phyloP scores from a whole-genome alignment of 2,329 filamentous ascomycete species.

The Fusarium azukiicola region DNA sequence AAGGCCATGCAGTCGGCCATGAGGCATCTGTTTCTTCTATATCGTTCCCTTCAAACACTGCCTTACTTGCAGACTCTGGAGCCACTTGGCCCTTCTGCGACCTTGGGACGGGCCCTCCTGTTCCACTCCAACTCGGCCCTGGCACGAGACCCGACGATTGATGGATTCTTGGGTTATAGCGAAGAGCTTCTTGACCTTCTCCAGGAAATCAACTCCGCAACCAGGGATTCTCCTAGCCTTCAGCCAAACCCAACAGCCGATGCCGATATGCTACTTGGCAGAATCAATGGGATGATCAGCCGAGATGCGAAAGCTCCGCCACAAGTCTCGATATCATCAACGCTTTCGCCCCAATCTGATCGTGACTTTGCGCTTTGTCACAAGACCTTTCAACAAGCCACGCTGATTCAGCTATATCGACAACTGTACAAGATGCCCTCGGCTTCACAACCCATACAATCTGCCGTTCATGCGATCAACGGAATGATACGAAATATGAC shows the following conservation, averaged over 20 bases:
- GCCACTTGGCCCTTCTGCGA: background rate
- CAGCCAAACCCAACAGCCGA: background rate
- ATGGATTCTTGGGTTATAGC: slow-evolving; percentile 56
- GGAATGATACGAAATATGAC: slow-evolving; percentile 54
- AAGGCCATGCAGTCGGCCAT: slow-evolving; percentile 42
- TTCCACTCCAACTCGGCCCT: fast-evolving
- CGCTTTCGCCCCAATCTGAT: slow-evolving; percentile 48
- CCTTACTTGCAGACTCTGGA: slow-evolving; percentile 48
- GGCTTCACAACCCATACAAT: slow-evolving; percentile 36
- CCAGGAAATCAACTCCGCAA: slow-evolving; percentile 46
- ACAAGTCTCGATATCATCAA: slow-evolving; percentile 41
- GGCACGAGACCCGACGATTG: slow-evolving; percentile 38
- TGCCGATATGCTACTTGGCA: slow-evolving; percentile 48
- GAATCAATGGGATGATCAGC: slow-evolving; percentile 51
- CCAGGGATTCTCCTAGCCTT: background rate
- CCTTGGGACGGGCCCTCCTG: background rate
- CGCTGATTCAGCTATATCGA: slow-evolving; percentile 52
- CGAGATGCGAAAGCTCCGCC: slow-evolving; percentile 48
- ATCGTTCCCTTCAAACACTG: slow-evolving; percentile 53
- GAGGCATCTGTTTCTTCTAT: slow-evolving; percentile 55
- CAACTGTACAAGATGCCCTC: slow-evolving; percentile 49
- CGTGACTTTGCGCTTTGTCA: slow-evolving; percentile 55
- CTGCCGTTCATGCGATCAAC: slow-evolving; percentile 44
- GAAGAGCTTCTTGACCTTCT: slow-evolving; percentile 53
- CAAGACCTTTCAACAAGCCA: slow-evolving; percentile 53